Conservation (phyloP, 805 yeast species). For the Tetrapisispora phaffii region DNA sequence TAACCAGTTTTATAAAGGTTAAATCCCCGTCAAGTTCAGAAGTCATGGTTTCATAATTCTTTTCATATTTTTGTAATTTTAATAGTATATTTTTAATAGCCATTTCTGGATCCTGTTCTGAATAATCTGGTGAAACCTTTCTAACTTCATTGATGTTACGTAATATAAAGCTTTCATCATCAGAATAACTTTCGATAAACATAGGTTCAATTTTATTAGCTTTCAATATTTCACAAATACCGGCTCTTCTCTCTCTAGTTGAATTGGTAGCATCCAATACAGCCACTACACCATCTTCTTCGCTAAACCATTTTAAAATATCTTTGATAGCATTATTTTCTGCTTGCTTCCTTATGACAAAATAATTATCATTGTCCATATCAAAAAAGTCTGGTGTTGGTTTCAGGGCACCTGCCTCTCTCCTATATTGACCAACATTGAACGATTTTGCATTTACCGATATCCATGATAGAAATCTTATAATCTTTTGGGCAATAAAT, state of each 20-base stretch:
- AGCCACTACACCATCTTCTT: conserved; percentile 79
- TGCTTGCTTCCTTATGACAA: conserved; percentile 55
- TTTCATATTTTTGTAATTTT: conserved; percentile 66
- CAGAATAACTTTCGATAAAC: conserved; percentile 87
- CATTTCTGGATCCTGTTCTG: conserved; percentile 53
- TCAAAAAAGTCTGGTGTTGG: conserved; percentile 72
- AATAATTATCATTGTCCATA: conserved; percentile 53
- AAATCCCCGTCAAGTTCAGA: conserved; percentile 46
- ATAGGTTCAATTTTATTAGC: conserved; percentile 72
- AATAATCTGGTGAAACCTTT: conserved; percentile 77
- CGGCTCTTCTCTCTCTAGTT: conserved; percentile 58
- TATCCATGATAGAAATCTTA: conserved; percentile 86
- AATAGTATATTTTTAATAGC: conserved; percentile 65
- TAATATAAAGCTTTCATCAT: conserved; percentile 65
- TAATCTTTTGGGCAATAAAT: conserved; percentile 87
- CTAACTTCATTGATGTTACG: conserved; percentile 81
- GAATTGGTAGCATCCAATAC: conserved; percentile 90
- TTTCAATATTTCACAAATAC: conserved; percentile 51
- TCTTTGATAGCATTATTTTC: conserved; percentile 63
- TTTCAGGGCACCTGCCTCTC: conserved; percentile 41
- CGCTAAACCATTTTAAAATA: conserved; percentile 77
- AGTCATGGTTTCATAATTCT: conserved; percentile 68
- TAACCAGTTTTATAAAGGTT: conserved; percentile 79
- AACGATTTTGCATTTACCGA: conserved; percentile 79
- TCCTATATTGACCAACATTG: conserved; percentile 80